Base-by-base conservation (phyloP, 164 flowering plant species). In the Tetracentron sinense region DNA sequence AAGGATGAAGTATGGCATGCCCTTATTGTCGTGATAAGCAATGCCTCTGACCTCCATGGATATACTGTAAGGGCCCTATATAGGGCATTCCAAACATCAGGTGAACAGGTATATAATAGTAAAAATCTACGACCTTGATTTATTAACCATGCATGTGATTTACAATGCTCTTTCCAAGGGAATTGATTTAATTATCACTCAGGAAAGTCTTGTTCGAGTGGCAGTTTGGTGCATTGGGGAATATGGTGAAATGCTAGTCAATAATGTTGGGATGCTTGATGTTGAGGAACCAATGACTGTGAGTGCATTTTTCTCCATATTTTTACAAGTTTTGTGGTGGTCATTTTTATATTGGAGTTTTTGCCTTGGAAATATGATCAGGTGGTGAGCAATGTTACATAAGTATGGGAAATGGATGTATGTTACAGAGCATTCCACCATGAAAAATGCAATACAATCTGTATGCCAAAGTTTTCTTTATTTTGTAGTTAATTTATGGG, bases 191-290 rank as follows among this genome's bases (percentile, higher is more conserved):
- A 28, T 62, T 35, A 21, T 60, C 47, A 15, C 27, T 60, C 81
- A 95, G 99, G 99, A 88, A 85, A 81, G 79, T 71, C 96, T 95
- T 78, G 85, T 90, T 69, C 89, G 89, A 55, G 97, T 95, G 66
- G 92, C 92, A 27, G 84, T 95, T 48, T 95, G 99, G 99, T 95
- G 97, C 77, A 90, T 95, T 58, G 99, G 99, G 29, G 99, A 95
- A 81, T 95, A 91, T 81, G 97, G 96, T 70, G 97, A 95, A 44
- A 70, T 95, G 90, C 74, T 95, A 73, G 86, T 95, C 35, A 83
- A 82, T 65, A 83, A 79, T 78, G 70, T 71, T 61, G 96, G 96
- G 62, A 77, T 84, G 87, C 94, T 95, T 66, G 84, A 84, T 57
- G 73, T 60, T 54, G 99, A 95, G 80, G 92, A 89, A 65, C 94